phyloP scores from a whole-genome alignment of 257 asterid species.

The Avicennia marina region DNA sequence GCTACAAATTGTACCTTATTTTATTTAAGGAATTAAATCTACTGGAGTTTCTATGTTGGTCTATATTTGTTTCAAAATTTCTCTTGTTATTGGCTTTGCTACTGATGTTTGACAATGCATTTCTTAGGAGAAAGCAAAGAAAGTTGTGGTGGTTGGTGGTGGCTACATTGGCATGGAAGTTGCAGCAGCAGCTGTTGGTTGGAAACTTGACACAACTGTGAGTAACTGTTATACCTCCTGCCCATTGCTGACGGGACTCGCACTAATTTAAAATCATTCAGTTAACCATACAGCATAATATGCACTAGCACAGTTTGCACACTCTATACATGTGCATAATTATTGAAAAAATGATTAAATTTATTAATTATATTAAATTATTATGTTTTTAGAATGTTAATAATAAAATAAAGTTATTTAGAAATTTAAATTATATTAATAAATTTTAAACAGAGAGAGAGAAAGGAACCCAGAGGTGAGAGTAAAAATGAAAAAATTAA shows the following conservation, averaged over 20 bases:
- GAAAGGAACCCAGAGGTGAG: no score
- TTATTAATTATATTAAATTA: no score
- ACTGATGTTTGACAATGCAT: neutral
- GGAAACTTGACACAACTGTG: slow-evolving; percentile 97
- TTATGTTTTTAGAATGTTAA: no score
- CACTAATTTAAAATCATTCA: neutral
- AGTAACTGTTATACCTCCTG: slow-evolving; percentile 25
- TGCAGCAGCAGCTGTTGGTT: slow-evolving; percentile 92
- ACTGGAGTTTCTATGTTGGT: neutral
- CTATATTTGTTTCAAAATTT: neutral
- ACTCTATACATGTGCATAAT: no score
- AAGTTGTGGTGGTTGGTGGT: slow-evolving; percentile 91
- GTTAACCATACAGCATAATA: neutral
- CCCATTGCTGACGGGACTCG: neutral
- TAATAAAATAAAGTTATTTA: no score
- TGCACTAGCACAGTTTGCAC: no score
- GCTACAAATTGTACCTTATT: neutral
- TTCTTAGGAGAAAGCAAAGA: slow-evolving; percentile 70
- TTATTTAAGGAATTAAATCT: neutral
- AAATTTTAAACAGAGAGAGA: no score
- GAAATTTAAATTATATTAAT: no score
- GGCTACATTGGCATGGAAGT: slow-evolving; percentile 99
- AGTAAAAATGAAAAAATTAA: no score
- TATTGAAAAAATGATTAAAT: no score
- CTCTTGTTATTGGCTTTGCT: neutral